These are phyloP conservation scores for Cicer bijugum DNA, from an alignment of 306 rosid species.

Conservation along the genomic window DNA sequence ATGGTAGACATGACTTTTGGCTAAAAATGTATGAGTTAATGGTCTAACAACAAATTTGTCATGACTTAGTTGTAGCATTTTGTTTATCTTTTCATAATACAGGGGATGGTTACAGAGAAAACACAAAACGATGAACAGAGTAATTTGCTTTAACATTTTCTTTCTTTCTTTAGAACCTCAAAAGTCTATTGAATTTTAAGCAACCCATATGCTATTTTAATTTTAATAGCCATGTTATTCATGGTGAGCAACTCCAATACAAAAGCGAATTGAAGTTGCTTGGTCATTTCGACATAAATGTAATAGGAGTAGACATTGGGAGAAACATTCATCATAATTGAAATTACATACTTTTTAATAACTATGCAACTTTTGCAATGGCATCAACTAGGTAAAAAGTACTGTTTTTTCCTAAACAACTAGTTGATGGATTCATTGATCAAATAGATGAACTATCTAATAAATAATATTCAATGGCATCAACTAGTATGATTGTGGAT, in stretches of 20 bases:
- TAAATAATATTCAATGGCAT: not conserved
- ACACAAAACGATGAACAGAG: constrained; percentile 11
- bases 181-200: not conserved
- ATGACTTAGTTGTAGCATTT: not conserved
- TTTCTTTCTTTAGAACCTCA: constrained; percentile 4
- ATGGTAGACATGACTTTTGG: not conserved
- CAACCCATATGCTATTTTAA: not conserved
- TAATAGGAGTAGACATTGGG: constrained; percentile 2
- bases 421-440: constrained; percentile 15
- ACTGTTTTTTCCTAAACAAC: not conserved
- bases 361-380: not conserved
- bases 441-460: constrained; percentile 13
- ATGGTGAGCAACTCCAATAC: constrained; percentile 8
- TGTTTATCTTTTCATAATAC: constrained; percentile 17
- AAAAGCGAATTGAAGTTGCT: not conserved
- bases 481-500: constrained; percentile 2
- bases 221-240: not conserved
- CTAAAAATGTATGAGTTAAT: not conserved
- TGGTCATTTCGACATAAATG: constrained; percentile 32
- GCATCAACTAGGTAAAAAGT: constrained; percentile 14
- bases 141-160: constrained; percentile 2
- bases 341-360: not conserved
- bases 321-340: constrained; percentile 15
- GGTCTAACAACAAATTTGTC: not conserved
- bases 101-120: constrained; percentile 8